A percentile compares a stretch with the other conserved stretches of the same genome.
phyloP scores from a whole-genome alignment of 2,329 filamentous ascomycete genomes.

The Fusarium domesticum region DNA sequence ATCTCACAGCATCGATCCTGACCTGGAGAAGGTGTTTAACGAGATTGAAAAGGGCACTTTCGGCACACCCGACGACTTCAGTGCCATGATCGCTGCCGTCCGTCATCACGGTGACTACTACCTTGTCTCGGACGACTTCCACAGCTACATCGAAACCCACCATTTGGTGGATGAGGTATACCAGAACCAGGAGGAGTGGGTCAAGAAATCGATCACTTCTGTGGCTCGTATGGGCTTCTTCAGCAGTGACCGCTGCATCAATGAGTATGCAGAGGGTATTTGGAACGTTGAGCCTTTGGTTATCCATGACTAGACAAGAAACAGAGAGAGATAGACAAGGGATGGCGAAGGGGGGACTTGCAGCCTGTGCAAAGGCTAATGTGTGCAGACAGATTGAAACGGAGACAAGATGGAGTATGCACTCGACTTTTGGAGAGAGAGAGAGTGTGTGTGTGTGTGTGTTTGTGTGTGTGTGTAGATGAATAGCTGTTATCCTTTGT shows the following conservation, averaged over 20 bases:
- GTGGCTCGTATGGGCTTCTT: slow-evolving; percentile 98
- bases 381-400: slow-evolving; percentile 2
- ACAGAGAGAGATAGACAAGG: slow-evolving; percentile 9
- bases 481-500: neutral
- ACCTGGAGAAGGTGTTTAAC: slow-evolving; percentile 77
- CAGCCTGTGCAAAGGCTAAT: slow-evolving; percentile 3
- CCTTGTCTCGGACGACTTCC: slow-evolving; percentile 95
- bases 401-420: neutral
- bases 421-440: neutral
- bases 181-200: slow-evolving; percentile 87
- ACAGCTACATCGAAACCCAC: slow-evolving; percentile 90
- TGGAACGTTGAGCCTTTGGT: slow-evolving; percentile 90
- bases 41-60: slow-evolving; percentile 78
- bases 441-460: no score
- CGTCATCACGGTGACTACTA: slow-evolving; percentile 96
- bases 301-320: slow-evolving; percentile 36
- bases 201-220: slow-evolving; percentile 82
- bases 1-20: slow-evolving; percentile 70
- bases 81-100: slow-evolving; percentile 79
- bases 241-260: slow-evolving; percentile 89
- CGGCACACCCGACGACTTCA: slow-evolving; percentile 74
- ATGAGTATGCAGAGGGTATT: slow-evolving; percentile 94
- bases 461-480: neutral
- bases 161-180: slow-evolving; percentile 88
- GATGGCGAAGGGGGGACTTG: slow-evolving; percentile 11